Percentiles rank a stretch among this genome's conserved stretches.
These are phyloP conservation scores for Talaromyces islandicus DNA, from an alignment of 2,329 filamentous ascomycete species.

Conservation along the genomic window DNA sequence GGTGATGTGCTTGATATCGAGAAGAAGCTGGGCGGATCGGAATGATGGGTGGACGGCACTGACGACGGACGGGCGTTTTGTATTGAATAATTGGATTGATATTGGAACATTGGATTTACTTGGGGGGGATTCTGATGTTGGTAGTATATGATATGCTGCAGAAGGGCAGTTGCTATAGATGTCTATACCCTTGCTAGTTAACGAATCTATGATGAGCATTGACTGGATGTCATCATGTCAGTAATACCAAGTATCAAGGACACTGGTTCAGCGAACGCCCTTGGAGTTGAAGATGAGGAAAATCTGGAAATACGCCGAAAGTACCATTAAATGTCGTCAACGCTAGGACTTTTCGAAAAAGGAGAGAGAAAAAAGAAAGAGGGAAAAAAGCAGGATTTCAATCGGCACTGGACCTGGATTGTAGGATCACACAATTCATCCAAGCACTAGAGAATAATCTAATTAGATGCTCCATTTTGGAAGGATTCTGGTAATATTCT, in stretches of 20 bases:
- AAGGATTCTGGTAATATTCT: neutral
- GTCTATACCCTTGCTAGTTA: neutral
- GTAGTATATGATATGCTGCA: too few relatives aligned
- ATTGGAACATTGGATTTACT: too few relatives aligned
- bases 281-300: too few relatives aligned
- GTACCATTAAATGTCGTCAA: too few relatives aligned
- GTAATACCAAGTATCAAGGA: neutral
- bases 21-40: slow-evolving; percentile 46
- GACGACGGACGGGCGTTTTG: neutral
- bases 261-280: too few relatives aligned
- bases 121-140: too few relatives aligned
- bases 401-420: neutral
- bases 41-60: slow-evolving; percentile 4
- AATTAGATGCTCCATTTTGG: neutral
- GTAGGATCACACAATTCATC: neutral
- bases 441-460: neutral
- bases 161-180: neutral
- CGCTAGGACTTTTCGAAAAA: too few relatives aligned
- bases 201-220: neutral
- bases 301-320: neutral
- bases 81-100: neutral
- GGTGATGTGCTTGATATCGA: slow-evolving; percentile 84
- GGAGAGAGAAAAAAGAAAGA: too few relatives aligned
- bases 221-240: neutral
- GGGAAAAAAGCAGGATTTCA: too few relatives aligned